Base-by-base conservation (phyloP, 2,329 filamentous ascomycete species). In the Ceratocystis alfenasii region DNA sequence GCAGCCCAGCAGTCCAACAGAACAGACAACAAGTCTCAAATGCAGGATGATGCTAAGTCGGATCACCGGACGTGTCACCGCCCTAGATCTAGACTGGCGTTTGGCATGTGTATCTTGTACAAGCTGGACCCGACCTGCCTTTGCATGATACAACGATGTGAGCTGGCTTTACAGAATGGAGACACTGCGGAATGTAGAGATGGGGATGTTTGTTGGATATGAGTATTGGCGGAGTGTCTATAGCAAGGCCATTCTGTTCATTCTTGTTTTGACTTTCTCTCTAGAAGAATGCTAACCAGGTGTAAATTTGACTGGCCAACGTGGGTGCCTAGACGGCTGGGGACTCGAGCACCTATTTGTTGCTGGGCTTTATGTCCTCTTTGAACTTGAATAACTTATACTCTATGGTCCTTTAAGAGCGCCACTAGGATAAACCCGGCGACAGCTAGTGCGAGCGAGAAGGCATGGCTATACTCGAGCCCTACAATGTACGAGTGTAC, bases 401-500 rank as follows among this genome's bases (percentile, higher is more conserved):
- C 44, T 53, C 69, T 68, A 57, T 71, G 69, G 66, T 75, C 71
- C 45, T 69, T 70, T 3, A 75, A 67, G 12, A 74, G 68, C 1
- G 72, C 44, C 7, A 72, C 69, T 5, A 71, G 63, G 3, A 70
- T 46, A 36, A 74, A 70, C 0, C 71, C 74, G 20, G 70, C 25
- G 22, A 68, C 55, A 0, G 74, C 72, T 33, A 70, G 72, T 0
- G 70, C 30, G 6, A 76, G 70, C 7, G 74, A 75, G 5, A 75
- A 69, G 0, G 71, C 69, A 50, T 76, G 74, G 53, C 72, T 74
- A 68, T 71, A 75, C 68, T 72, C 73, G 30, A 76, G 48, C 0
- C 74, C 74, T 33, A 74, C 70, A 1, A 76, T 72, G 65, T 76
- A 76, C 2, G 74, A 71, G 15, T 68, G 70, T 0, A 74, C 70